Evolutionary conservation across 106 monocot genomes (phyloP), one percentile per base, ranked within the genome.

Genomic region (Vanilla planifolia): DNA sequence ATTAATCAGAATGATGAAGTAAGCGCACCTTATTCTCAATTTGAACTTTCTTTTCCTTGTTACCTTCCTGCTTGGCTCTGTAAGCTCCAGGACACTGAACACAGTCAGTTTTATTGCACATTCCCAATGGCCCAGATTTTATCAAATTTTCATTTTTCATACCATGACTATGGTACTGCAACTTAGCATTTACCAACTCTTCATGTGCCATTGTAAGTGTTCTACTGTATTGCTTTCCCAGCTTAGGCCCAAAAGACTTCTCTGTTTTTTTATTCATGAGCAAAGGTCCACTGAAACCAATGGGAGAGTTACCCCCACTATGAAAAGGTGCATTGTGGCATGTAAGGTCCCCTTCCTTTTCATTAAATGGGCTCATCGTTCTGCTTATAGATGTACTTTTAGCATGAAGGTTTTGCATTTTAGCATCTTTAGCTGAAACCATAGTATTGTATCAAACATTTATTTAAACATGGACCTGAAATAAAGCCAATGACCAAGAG

Each of bases 71-170:
- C 20, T 61, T 60, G 22, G 52, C 28, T 62, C 37, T 62, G 30
- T 61, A 62, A 11, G 61, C 22, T 32, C 48, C 51, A n/a, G 70
- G 70, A 37, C 70, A 70, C 30, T 21, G 60, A 8, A 27, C 51
- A 17, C 70, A 61, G 36, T 70, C 60, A 13, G 61, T 60, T 10
- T 61, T 62, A 42, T 41, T 62, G 42, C 70, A 70, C n/a, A 62
- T 9, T 46, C 61, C 61, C 52, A 61, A 62, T 16, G 60, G 70
- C 51, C 70, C 61, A 23, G 70, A 70, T 61, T 51, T 70, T 40
- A 70, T 30, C 28, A 62, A 33, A 62, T 70, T 33, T 27, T 50
- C 28, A 37, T 52, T 62, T 40, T 19, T 30, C 42, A 37, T 14
- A 30, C 25, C 60, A 69, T 37, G 32, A 21, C 14, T 32, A 5